Conservation (phyloP, 2,329 filamentous ascomycete species). For the Pestalotiopsis sp. region DNA sequence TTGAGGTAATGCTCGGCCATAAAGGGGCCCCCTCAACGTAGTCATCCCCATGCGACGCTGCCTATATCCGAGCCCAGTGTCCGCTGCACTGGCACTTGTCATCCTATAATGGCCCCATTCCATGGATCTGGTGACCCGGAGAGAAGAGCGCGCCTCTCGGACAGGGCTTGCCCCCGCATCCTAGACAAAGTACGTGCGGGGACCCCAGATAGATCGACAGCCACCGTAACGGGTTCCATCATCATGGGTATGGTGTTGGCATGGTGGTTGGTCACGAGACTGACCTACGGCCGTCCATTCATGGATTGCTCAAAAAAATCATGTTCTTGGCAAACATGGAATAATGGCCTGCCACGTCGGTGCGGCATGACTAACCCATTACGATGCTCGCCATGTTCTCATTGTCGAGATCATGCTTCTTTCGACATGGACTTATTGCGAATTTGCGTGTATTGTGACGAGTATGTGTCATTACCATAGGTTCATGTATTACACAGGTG, state of each 20-base stretch:
- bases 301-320: neutral
- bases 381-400: neutral
- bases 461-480: too few species aligned
- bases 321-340: neutral
- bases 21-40: neutral
- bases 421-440: too few species aligned
- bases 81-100: neutral
- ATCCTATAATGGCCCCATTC: constrained; percentile 3
- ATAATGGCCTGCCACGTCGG: neutral
- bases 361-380: neutral
- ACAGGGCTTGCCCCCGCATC: neutral
- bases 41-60: neutral
- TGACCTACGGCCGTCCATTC: neutral
- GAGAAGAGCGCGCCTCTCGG: neutral
- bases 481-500: too few species aligned
- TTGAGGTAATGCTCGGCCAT: neutral
- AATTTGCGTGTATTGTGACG: too few species aligned
- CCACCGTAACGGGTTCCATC: neutral
- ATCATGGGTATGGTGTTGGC: neutral
- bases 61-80: neutral
- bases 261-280: neutral
- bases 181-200: neutral
- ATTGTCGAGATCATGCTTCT: neutral
- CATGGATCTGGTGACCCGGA: neutral
- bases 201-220: neutral